Conservation (phyloP, 805 yeast species). For the Candida nonsorbophila region DNA sequence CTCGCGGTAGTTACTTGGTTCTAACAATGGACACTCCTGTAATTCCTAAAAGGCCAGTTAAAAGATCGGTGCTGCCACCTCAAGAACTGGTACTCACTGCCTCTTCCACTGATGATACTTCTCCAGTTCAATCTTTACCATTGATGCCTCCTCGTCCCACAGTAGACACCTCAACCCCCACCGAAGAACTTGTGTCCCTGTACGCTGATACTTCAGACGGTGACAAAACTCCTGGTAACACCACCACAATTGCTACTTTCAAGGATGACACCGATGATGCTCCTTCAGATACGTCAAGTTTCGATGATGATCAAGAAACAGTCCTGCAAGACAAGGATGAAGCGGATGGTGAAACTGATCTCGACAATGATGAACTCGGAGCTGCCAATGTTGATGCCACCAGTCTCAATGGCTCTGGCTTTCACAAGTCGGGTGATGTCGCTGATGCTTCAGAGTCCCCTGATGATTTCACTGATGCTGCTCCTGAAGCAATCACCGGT, state of each 20-base stretch:
- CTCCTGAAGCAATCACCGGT: not conserved
- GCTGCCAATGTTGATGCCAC: not conserved
- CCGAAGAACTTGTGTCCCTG: not conserved
- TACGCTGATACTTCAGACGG: slow-evolving; percentile 15
- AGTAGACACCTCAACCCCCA: not conserved
- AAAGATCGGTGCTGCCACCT: not conserved
- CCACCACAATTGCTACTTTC: slow-evolving; percentile 21
- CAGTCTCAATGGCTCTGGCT: not conserved
- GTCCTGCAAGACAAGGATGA: slow-evolving; percentile 19
- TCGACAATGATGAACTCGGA: not conserved
- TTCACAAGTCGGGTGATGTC: not conserved
- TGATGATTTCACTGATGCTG: not conserved
- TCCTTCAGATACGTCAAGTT: slow-evolving; percentile 16
- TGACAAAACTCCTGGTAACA: slow-evolving; percentile 27
- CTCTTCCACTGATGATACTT: not conserved
- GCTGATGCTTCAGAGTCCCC: not conserved
- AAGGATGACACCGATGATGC: slow-evolving; percentile 17
- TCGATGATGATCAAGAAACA: slow-evolving; percentile 27
- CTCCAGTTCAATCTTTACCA: slow-evolving; percentile 6
- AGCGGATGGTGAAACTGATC: slow-evolving; percentile 1
- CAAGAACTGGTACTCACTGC: too few relatives aligned
- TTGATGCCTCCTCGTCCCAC: slow-evolving; percentile 7
- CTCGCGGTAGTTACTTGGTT: too few relatives aligned
- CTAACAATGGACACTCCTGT: slow-evolving; percentile 7
- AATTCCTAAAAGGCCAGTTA: slow-evolving; percentile 11